A percentile compares a stretch with the other conserved stretches of the same genome.
Evolutionary conservation across 2,329 filamentous ascomycete genomes (phyloP).

Genomic region (Colletotrichum phormii): DNA sequence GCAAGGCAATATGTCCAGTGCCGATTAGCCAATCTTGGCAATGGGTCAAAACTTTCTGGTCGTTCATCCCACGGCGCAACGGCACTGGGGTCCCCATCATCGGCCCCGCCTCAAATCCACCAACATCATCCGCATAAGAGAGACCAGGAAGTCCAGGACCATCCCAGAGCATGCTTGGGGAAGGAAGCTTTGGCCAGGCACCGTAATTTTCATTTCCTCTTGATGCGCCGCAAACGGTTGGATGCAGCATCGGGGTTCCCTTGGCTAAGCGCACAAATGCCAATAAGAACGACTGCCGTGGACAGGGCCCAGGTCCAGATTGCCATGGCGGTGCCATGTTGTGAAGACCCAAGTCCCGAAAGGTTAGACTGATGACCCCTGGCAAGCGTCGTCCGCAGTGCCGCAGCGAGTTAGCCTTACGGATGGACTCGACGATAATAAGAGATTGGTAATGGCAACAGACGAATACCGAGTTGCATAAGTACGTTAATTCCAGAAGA

Average conservation of each 20-base stretch:
- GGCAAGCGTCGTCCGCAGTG: conserved; percentile 30
- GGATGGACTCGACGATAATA: conserved; percentile 19
- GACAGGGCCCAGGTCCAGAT: conserved; percentile 23
- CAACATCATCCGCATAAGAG: conserved; percentile 12
- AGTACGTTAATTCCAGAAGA: not conserved
- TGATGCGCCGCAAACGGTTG: conserved; percentile 2
- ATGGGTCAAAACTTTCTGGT: conserved; percentile 28
- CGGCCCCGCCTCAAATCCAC: conserved; percentile 19
- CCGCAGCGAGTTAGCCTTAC: conserved; percentile 35
- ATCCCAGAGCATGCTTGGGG: conserved; percentile 18
- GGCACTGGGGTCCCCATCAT: conserved; percentile 22
- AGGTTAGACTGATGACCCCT: conserved; percentile 10
- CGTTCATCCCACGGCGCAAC: conserved; percentile 17
- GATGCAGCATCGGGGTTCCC: conserved; percentile 20
- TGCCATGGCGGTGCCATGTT: conserved; percentile 35
- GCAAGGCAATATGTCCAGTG: conserved; percentile 33
- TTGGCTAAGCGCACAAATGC: conserved; percentile 22
- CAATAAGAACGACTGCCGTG: conserved; percentile 33
- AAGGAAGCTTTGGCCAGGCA: conserved; percentile 33
- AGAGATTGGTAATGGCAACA: conserved; percentile 26
- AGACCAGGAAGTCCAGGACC: not conserved
- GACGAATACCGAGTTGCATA: conserved; percentile 9
- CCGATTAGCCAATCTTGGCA: conserved; percentile 33
- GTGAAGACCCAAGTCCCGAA: conserved; percentile 31
- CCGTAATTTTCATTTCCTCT: conserved; percentile 18